phyloP scores from a whole-genome alignment of 2,329 filamentous ascomycete genomes.

The Colletotrichum nymphaeae region DNA sequence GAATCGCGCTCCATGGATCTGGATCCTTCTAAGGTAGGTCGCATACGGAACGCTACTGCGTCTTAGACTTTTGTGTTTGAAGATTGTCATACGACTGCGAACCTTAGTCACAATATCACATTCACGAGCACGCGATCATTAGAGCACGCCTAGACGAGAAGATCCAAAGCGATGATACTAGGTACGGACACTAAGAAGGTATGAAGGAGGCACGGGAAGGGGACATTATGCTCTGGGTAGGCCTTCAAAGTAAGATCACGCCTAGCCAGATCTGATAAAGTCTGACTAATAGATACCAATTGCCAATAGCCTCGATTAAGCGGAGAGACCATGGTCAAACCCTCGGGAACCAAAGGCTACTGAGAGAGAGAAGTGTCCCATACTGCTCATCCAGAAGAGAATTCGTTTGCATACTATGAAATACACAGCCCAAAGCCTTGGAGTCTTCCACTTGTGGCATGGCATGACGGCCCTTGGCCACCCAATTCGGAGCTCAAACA shows the following conservation, averaged over 20 bases:
- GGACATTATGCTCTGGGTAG: background rate
- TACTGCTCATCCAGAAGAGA: background rate
- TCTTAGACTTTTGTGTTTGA: no score
- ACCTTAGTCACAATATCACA: no score
- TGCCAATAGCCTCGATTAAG: background rate
- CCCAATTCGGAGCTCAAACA: background rate
- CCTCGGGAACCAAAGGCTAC: background rate
- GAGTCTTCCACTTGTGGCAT: background rate
- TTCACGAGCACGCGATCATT: no score
- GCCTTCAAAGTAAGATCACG: background rate
- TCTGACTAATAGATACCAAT: background rate
- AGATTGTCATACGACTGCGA: no score
- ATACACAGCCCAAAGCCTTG: background rate
- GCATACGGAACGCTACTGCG: no score
- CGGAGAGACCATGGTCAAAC: background rate
- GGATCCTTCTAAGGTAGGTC: no score
- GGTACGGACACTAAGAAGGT: no score
- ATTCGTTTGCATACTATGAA: background rate
- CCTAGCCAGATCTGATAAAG: background rate
- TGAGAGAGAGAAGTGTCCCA: background rate
- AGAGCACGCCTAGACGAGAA: background rate
- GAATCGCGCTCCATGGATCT: no score
- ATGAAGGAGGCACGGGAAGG: no score
- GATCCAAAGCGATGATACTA: no score
- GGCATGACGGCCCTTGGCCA: background rate